Evolutionary conservation across 768 basidiomycete species (phyloP), one percentile per base, ranked within the genome.

Genomic region (Lactifluus volemus): DNA sequence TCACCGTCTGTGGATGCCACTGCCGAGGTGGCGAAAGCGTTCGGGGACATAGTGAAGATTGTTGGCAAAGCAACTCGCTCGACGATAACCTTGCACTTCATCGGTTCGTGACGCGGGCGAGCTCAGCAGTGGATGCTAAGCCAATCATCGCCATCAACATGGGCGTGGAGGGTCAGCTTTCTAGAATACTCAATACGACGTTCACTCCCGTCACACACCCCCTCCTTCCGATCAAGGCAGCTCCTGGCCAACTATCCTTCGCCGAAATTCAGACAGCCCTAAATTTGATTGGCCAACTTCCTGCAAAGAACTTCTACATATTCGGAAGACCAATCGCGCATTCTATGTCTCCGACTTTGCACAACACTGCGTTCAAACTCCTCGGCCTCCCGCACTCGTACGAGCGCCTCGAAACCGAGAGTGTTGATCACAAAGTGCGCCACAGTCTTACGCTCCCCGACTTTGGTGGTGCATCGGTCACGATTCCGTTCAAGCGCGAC

Each of bases 111-210:
- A 69, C 78, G 15, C 76, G 78, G 49, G 74, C 73, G 34, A 74
- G 71, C 25, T 70, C 69, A 56, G 71, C 74, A 32, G 75, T 79
- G 1, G 72, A 75, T 14, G 73, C 82, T 12, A 96, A 92, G 69
- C 96, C 94, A 2, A 78, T 98, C 68, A 84, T 99, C 59, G 92
- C 94, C 5, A 88, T 98, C 76, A 98, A 98, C 74, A 95, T 96
- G 86, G 92, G 93, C 17, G 69, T 78, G 17, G 81, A 84, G 51
- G 97, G 97, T 12, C 95, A 98, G 72, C 79, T 98, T 69, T 94
- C 94, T 4, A 82, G 97, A 32, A 81, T 98, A 55, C 78, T 97
- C 61, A 96, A 96, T 73, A 73, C 78, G 6, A 88, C 86, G 9
- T 83, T 99, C 67, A 94, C 86, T 41, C 96, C 96, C 14, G 84